Evolutionary conservation across 805 yeast species (phyloP).

Genomic region (Lachancea dasiensis): DNA sequence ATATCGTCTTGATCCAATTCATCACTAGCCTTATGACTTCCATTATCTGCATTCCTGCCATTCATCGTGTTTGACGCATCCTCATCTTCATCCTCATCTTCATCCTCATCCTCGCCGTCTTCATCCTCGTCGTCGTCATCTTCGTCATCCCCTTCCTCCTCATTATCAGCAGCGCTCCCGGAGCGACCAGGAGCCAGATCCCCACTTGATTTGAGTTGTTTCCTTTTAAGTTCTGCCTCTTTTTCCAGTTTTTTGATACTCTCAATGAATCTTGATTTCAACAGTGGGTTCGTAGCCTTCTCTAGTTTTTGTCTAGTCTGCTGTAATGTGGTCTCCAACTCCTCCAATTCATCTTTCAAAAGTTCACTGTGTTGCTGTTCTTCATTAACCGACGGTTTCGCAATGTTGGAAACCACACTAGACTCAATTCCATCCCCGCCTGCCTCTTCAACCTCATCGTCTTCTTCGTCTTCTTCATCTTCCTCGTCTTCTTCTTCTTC

Average conservation of each 20-base stretch:
- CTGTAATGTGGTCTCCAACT: constrained; percentile 69
- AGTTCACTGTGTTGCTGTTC: constrained; percentile 64
- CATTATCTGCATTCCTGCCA: background rate
- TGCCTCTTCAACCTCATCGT: constrained; percentile 43
- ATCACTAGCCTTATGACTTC: constrained; percentile 2
- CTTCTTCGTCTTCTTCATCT: constrained; percentile 36
- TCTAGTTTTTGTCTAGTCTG: constrained; percentile 68
- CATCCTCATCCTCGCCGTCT: constrained; percentile 30
- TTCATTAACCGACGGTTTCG: constrained; percentile 46
- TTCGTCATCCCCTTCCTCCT: constrained; percentile 33
- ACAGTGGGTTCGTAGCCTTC: constrained; percentile 73
- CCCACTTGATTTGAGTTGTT: constrained; percentile 44
- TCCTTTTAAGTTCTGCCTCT: constrained; percentile 74
- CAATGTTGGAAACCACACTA: constrained; percentile 17
- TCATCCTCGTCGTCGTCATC: constrained; percentile 32
- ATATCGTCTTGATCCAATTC: constrained; percentile 34
- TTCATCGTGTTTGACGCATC: constrained; percentile 11
- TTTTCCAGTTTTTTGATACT: constrained; percentile 71
- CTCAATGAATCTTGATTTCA: constrained; percentile 79
- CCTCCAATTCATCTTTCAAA: constrained; percentile 78
- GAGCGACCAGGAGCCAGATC: constrained; percentile 25
- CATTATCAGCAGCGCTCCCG: constrained; percentile 20
- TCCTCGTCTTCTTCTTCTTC: constrained; percentile 31
- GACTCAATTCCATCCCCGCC: constrained; percentile 37
- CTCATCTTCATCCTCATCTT: constrained; percentile 33